A percentile compares a stretch with the other conserved stretches of the same genome.
Evolutionary conservation across 2,329 filamentous ascomycete genomes (phyloP).

Genomic region (Fonsecaea monophora): DNA sequence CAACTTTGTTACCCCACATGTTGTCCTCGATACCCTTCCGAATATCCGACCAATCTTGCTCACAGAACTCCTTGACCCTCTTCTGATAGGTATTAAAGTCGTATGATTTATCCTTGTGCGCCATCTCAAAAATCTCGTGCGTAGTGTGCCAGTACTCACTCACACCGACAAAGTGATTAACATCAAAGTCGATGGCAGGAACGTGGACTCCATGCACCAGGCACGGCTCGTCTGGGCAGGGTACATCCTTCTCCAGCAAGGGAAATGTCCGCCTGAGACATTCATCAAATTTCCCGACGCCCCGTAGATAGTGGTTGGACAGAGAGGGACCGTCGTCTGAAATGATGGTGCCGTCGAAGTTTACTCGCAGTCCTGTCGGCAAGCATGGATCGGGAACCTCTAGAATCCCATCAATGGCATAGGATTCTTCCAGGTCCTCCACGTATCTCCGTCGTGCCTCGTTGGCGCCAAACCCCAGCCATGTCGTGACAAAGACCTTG

Average conservation of each 20-base stretch:
- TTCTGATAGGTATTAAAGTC: slow-evolving; percentile 89
- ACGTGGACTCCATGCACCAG: slow-evolving; percentile 90
- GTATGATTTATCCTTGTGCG: slow-evolving; percentile 78
- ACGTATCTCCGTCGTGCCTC: slow-evolving; percentile 87
- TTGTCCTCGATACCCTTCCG: slow-evolving; percentile 67
- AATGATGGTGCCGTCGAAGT: slow-evolving; percentile 69
- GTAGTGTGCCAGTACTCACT: slow-evolving; percentile 99
- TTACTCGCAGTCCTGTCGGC: slow-evolving; percentile 76
- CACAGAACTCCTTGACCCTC: slow-evolving; percentile 84
- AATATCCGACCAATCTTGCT: slow-evolving; percentile 80
- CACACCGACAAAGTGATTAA: slow-evolving; percentile 97
- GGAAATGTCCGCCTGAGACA: slow-evolving; percentile 84
- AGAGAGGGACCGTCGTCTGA: slow-evolving; percentile 46
- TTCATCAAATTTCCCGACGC: slow-evolving; percentile 85
- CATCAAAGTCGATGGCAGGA: slow-evolving; percentile 92
- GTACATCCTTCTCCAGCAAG: slow-evolving; percentile 84
- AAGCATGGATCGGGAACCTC: slow-evolving; percentile 92
- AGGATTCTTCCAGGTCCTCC: slow-evolving; percentile 73
- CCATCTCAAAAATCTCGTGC: slow-evolving; percentile 85
- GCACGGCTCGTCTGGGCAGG: slow-evolving; percentile 83
- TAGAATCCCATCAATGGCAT: slow-evolving; percentile 61
- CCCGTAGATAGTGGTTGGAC: slow-evolving; percentile 64
- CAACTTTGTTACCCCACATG: slow-evolving; percentile 77
- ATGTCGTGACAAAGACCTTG: slow-evolving; percentile 91
- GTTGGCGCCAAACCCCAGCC: slow-evolving; percentile 97